These are phyloP conservation scores for Limtongozyma cylindracea DNA, from an alignment of 805 yeast genomes.

Conservation along the genomic window DNA sequence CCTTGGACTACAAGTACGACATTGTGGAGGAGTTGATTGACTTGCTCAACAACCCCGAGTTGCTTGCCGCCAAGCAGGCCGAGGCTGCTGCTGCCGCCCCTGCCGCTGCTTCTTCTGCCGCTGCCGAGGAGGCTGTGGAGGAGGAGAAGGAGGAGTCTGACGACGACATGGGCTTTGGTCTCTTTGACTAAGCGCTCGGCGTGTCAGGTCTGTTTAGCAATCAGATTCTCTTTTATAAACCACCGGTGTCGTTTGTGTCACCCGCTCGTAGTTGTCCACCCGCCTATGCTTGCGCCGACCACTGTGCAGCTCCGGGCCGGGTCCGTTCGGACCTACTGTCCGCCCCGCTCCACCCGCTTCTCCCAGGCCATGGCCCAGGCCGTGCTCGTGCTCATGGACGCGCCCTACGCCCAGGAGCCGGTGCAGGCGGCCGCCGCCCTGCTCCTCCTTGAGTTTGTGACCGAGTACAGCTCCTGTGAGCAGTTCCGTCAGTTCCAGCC, in stretches of 20 bases:
- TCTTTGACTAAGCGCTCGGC: constrained; percentile 86
- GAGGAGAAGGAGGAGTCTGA: constrained; percentile 40
- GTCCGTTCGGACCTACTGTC: background rate
- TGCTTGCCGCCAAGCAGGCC: constrained; percentile 98
- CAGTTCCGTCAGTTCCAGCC: too few relatives aligned
- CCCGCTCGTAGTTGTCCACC: background rate
- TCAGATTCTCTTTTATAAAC: constrained; percentile 1
- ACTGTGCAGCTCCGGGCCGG: background rate
- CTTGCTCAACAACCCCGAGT: constrained; percentile 99
- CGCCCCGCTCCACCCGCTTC: background rate
- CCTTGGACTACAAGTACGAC: constrained; percentile 90
- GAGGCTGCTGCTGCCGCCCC: constrained; percentile 67
- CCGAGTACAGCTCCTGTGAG: too few relatives aligned
- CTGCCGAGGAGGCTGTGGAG: constrained; percentile 46
- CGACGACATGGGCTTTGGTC: constrained; percentile 97
- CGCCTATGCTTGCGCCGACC: too few relatives aligned
- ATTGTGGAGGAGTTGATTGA: constrained; percentile 98
- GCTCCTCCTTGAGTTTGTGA: too few relatives aligned
- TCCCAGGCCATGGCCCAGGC: background rate
- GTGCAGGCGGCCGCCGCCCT: too few relatives aligned
- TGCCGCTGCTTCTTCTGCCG: constrained; percentile 20
- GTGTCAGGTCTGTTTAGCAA: too few relatives aligned
- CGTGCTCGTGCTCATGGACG: too few relatives aligned
- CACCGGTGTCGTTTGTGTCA: background rate
- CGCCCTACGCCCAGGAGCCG: too few relatives aligned